phyloP scores from a whole-genome alignment of 2,329 filamentous ascomycete genomes.

The Penicillium sp. region DNA sequence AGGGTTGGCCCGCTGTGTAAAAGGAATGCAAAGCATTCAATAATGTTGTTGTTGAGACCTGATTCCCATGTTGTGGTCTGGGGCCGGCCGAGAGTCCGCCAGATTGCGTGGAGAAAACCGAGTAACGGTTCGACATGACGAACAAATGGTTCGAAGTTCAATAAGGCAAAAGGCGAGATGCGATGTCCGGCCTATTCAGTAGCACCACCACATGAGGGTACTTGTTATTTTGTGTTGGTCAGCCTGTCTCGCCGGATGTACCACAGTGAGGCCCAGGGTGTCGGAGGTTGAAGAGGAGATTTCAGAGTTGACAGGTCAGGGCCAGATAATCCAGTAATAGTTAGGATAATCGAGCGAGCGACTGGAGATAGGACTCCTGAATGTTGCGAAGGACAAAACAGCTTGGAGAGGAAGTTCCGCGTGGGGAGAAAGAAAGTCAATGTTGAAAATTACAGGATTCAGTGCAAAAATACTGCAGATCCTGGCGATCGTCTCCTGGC shows the following conservation, averaged over 20 bases:
- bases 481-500: slow-evolving; percentile 6
- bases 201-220: slow-evolving; percentile 10
- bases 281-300: background rate
- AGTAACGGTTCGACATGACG: slow-evolving; percentile 62
- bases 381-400: slow-evolving; percentile 5
- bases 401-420: background rate
- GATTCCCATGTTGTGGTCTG: slow-evolving; percentile 64
- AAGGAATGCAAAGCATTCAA: slow-evolving; percentile 89
- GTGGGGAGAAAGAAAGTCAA: slow-evolving; percentile 11
- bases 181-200: slow-evolving; percentile 8
- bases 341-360: slow-evolving; percentile 9
- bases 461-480: slow-evolving; percentile 10
- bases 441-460: slow-evolving; percentile 10
- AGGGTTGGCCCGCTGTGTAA: slow-evolving; percentile 79
- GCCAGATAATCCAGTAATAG: background rate
- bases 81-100: slow-evolving; percentile 54
- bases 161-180: slow-evolving; percentile 1
- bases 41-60: slow-evolving; percentile 88
- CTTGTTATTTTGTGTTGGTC: background rate
- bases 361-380: slow-evolving; percentile 10
- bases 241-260: slow-evolving; percentile 1
- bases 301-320: background rate
- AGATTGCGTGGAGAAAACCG: slow-evolving; percentile 61
- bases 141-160: slow-evolving; percentile 1
- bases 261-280: background rate